Base-by-base conservation (phyloP, 2,329 filamentous ascomycete species). In the Drechslerella stenobrocha region DNA sequence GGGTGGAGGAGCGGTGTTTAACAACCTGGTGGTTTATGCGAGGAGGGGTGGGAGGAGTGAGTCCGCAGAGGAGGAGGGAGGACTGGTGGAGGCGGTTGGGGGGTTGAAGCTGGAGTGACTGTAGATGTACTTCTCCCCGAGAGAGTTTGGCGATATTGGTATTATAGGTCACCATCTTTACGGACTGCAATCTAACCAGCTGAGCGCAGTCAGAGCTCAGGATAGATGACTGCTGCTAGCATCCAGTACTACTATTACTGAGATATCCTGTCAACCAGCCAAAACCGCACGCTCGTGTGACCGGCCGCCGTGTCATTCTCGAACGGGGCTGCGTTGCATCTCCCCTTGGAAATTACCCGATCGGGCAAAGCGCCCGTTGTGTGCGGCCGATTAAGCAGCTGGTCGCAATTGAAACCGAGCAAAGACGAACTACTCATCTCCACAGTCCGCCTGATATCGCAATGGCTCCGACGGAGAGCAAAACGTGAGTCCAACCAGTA, bases 1-100 rank as follows among this genome's bases (percentile, higher is more conserved):
- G 40, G 63, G 63, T 47, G 63, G 55, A 15, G 63, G 63, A n/a
- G 42, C 18, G 26, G 50, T 56, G 34, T 67, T 67, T 34, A 67
- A 67, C 34, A 56, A 60, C 55, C n/a, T 60, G 22, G 63, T 60
- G 34, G 40, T 67, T 45, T 67, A 67, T 46, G 63, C 55, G 44
- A 35, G 53, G 42, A 30, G 42, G 18, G 23, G 35, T 22, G 32
- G 58, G 44, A 35, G 53, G 42, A 30, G 42, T 11, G 23, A 44
- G n/a, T 23, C 6, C 18, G 32, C 8, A 9, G 37, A 42, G 9
- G 37, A 7, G 7, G 15, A 30, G 11, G 28, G 28, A 30, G 11
- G 28, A 5, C 11, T 30, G 28, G 28, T 30, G 28, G 28, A 30
- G 28, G 28, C 28, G 5, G 11, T 30, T 30, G 28, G 11, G 11